Base-by-base conservation (phyloP, 1,284 basidiomycete species). In the Tilletiopsis washingtonensis region DNA sequence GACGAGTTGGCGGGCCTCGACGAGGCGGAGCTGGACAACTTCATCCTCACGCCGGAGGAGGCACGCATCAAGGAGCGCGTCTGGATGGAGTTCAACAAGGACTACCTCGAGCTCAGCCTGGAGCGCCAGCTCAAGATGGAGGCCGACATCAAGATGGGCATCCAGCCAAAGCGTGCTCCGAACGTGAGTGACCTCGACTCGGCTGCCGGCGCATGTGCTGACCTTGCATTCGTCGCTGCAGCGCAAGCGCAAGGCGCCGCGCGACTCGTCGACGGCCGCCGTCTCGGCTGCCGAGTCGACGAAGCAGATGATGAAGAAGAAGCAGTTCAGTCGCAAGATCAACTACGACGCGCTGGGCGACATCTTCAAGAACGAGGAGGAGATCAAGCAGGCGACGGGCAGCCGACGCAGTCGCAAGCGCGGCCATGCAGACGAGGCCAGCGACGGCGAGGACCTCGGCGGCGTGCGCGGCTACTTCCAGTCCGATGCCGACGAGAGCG, bases 71-170 rank as follows among this genome's bases (percentile, higher is more conserved):
- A 91, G 73, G 90, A 93, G 68, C 83, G 91, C 23, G 83, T 98
- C 17, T 98, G 94, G 94, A 87, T 97, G 55, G 90, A 93, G 75
- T 80, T 91, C 71, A 98, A 98, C 75, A 82, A 82, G 59, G 90
- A 94, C 47, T 98, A 94, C 76, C 76, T 98, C 44, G 88, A 94
- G 72, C 84, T 86, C 41, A 60, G 56, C 37, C 59, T 73, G 43
- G 59, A 64, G 25, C 65, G 64, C 43, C 66, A 69, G 49, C 55
- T 73, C 42, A 71, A 73, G 55, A 49, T 65, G 24, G 69, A 73
- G 47, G 60, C 62, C 32, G 66, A 71, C 41, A 60, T 66, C 37
- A 73, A 68, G 52, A 61, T 60, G 47, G 70, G 69, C 27, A 64
- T 71, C 15, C 21, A 3, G 4, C 44, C 45, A n/a, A 51, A 49